Evolutionary conservation across 2,329 filamentous ascomycete species (phyloP), one percentile per base, ranked within the genome.

Genomic region (Periconia macrospinosa): DNA sequence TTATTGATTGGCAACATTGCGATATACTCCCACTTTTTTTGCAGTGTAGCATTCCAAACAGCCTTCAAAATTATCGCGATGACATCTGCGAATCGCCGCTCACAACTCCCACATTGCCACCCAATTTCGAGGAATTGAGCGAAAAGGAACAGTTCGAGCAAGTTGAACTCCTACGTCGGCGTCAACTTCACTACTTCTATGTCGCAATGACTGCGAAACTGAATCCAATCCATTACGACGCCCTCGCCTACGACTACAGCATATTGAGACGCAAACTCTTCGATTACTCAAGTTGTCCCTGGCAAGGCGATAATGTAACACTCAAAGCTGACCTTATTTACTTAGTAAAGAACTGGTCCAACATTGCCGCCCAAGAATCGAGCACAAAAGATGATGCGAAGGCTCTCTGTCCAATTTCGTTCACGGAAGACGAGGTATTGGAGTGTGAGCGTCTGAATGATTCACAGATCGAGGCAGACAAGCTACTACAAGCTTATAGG

Each of bases 1-100:
- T 78, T 1, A 75, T 78, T 27, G 75, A 78, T 57, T 78, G 74
- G 41, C 73, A 78, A 60, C 65, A 77, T 57, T 68, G 62, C 45
- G 49, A 66, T 27, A 58, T 71, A 49, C 68, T 75, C 30, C 76
- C 75, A 6, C 68, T 75, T 3, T 72, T 74, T 49, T 53, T 75
- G 10, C 63, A 70, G 43, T 66, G 68, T 35, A 71, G 72, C 1
- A 75, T 79, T 19, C 76, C 75, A 15, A 62, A 65, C 11, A 62
- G 62, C 52, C 63, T 78, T 49, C 67, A 77, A 52, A 78, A 79
- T 50, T 77, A 75, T 59, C 65, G 70, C 45, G 73, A 74, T 49
- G 57, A 41, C 30, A 43, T 58, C 43, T 70, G 61, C 35, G 61
- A 61, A 57, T 62, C 53, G 19, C 47, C 53, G 19, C 47, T 68